Evolutionary conservation across 805 yeast genomes (phyloP).

Genomic region (Pichia californica): DNA sequence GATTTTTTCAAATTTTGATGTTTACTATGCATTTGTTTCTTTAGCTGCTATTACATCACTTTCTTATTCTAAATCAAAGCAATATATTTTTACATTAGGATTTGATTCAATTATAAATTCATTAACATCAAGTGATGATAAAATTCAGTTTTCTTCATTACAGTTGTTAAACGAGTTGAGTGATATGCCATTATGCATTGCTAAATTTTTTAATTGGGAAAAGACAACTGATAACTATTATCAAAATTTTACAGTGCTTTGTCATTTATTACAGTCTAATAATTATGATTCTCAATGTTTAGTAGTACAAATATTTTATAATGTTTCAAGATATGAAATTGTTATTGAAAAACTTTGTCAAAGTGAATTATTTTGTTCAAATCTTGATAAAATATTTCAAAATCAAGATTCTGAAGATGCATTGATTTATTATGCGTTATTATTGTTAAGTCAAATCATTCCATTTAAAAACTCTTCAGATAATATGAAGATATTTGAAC

Average conservation of each 20-base stretch:
- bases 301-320: conserved; percentile 28
- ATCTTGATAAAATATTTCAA: conserved; percentile 13
- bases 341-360: conserved; percentile 16
- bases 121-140: conserved; percentile 31
- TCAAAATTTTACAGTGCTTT: conserved; percentile 36
- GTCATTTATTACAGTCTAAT: conserved; percentile 33
- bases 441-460: background rate
- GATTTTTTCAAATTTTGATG: conserved; percentile 28
- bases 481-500: background rate
- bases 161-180: conserved; percentile 45
- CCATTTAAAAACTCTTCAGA: background rate
- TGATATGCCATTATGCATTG: conserved; percentile 33
- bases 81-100: conserved; percentile 29
- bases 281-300: conserved; percentile 36
- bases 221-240: conserved; percentile 28
- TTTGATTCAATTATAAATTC: conserved; percentile 33
- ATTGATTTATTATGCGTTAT: conserved; percentile 7
- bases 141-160: conserved; percentile 40
- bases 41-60: conserved; percentile 45
- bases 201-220: conserved; percentile 52
- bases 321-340: conserved; percentile 23
- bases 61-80: conserved; percentile 28
- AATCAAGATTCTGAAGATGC: conserved; percentile 17
- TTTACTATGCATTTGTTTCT: conserved; percentile 40
- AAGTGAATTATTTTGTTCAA: conserved; percentile 18